Evolutionary conservation across 768 basidiomycete genomes (phyloP).

Genomic region (Myochromella boudieri): DNA sequence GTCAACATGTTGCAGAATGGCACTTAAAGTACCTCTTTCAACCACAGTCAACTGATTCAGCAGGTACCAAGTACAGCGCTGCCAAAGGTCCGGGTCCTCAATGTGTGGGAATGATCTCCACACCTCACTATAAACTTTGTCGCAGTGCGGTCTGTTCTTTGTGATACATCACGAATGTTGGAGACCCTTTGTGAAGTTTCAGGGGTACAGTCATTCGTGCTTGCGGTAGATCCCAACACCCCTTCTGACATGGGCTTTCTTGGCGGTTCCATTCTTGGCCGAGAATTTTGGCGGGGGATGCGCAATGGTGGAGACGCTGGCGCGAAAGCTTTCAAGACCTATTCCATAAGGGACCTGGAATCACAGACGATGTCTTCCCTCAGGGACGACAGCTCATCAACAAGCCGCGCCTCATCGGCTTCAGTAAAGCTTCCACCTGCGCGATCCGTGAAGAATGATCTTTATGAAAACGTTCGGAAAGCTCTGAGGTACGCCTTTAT

Average conservation of each 20-base stretch:
- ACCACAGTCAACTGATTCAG: conserved; percentile 12
- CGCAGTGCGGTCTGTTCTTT: conserved; percentile 47
- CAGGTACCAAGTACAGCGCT: conserved; percentile 13
- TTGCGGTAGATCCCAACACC: conserved; percentile 56
- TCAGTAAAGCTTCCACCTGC: conserved; percentile 27
- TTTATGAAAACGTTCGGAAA: conserved; percentile 55
- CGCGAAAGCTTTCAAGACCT: conserved; percentile 52
- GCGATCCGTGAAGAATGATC: conserved; percentile 48
- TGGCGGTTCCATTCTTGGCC: conserved; percentile 58
- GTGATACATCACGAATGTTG: conserved; percentile 49
- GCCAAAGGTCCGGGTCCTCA: conserved; percentile 20
- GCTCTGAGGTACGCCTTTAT: conserved; percentile 47
- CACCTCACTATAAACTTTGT: conserved; percentile 15
- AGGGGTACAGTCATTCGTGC: conserved; percentile 60
- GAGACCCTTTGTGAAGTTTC: conserved; percentile 50
- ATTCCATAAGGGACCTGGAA: conserved; percentile 34
- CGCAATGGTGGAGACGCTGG: conserved; percentile 59
- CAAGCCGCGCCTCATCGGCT: conserved; percentile 12
- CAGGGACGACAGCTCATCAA: conserved; percentile 9
- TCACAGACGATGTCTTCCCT: conserved; percentile 11
- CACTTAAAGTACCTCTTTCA: conserved; percentile 59
- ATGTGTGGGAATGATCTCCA: conserved; percentile 8
- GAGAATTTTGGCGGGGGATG: conserved; percentile 67
- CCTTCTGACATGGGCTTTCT: conserved; percentile 54
- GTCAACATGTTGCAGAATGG: conserved; percentile 60